phyloP scores from a whole-genome alignment of 1,284 basidiomycete species.

The Melanopsichium pennsylvanicum region DNA sequence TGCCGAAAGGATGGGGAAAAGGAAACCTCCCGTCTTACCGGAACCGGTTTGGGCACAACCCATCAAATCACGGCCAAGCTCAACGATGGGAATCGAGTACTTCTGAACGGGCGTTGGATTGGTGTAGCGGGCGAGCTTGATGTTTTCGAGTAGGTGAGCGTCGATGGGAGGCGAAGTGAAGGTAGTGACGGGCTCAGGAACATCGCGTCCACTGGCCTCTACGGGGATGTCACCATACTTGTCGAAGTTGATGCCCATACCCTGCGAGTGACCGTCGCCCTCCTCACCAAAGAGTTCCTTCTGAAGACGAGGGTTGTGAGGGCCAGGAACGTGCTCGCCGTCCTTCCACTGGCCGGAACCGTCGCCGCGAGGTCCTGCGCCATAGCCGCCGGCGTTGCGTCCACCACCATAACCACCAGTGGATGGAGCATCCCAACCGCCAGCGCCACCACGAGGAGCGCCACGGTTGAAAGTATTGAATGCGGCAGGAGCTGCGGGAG shows the following conservation, averaged over 20 bases:
- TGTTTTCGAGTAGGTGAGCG: conserved; percentile 92
- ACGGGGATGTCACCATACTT: conserved; percentile 99
- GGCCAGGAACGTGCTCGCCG: conserved; percentile 82
- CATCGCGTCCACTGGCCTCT: conserved; percentile 93
- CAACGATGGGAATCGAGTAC: conserved; percentile 98
- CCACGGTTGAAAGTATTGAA: conserved; percentile 56
- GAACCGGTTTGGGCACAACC: conserved; percentile 99
- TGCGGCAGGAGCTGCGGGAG: conserved; percentile 48
- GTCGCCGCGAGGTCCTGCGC: conserved; percentile 61
- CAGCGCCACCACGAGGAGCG: conserved; percentile 45
- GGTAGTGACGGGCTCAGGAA: conserved; percentile 87
- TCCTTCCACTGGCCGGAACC: conserved; percentile 83
- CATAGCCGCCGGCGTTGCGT: conserved; percentile 41
- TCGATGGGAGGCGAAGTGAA: conserved; percentile 92
- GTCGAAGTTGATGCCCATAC: conserved; percentile 99
- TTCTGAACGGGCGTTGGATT: conserved; percentile 99
- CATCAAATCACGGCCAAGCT: conserved; percentile 90
- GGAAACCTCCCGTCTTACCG: conserved; percentile 97
- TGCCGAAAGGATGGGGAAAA: conserved; percentile 97
- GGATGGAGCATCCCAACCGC: conserved; percentile 44
- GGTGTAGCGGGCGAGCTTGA: conserved; percentile 87
- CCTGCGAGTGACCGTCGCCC: conserved; percentile 75
- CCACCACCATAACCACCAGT: conserved; percentile 47
- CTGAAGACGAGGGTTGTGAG: conserved; percentile 84
- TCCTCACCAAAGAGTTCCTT: conserved; percentile 94